phyloP scores from a whole-genome alignment of 495 filamentous ascomycete genomes.

The Xylaria scruposa region DNA sequence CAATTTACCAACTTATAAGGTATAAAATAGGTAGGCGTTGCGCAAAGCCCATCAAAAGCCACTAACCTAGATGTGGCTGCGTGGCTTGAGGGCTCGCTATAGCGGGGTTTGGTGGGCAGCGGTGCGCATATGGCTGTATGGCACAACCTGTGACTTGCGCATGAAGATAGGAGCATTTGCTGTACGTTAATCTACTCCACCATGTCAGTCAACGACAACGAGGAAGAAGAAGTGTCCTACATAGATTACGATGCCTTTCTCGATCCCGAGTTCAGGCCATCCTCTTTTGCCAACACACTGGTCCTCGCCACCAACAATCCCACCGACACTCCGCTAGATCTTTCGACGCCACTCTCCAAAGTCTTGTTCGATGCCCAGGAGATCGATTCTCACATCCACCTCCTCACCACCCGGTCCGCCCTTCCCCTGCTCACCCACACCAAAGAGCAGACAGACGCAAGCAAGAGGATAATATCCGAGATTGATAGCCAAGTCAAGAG shows the following conservation, averaged over 20 bases:
- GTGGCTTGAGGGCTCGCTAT: constrained; percentile 18
- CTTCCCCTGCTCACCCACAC: constrained; percentile 84
- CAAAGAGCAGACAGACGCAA: constrained; percentile 70
- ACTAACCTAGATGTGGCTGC: constrained; percentile 2
- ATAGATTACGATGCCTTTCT: constrained; percentile 96
- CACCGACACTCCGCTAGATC: constrained; percentile 86
- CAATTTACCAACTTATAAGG: too few relatives aligned
- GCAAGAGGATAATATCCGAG: constrained; percentile 69
- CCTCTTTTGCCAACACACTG: constrained; percentile 84
- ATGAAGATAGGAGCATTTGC: background rate
- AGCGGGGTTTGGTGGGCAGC: background rate
- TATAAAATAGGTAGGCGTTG: too few relatives aligned
- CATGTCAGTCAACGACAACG: constrained; percentile 43
- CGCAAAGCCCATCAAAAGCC: too few relatives aligned
- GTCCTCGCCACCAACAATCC: constrained; percentile 91
- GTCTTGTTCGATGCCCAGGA: constrained; percentile 98
- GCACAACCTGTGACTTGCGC: background rate
- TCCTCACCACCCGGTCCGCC: constrained; percentile 83
- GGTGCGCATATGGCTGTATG: background rate
- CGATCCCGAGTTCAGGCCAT: constrained; percentile 78
- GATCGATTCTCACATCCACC: constrained; percentile 93
- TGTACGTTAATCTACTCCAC: background rate
- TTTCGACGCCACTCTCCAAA: constrained; percentile 89
- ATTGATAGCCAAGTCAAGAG: constrained; percentile 76
- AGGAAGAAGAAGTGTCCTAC: constrained; percentile 74